A percentile compares a stretch with the other conserved stretches of the same genome.
These are phyloP conservation scores for Syzygium aqueum DNA, from an alignment of 345 rosid genomes.

Conservation along the genomic window DNA sequence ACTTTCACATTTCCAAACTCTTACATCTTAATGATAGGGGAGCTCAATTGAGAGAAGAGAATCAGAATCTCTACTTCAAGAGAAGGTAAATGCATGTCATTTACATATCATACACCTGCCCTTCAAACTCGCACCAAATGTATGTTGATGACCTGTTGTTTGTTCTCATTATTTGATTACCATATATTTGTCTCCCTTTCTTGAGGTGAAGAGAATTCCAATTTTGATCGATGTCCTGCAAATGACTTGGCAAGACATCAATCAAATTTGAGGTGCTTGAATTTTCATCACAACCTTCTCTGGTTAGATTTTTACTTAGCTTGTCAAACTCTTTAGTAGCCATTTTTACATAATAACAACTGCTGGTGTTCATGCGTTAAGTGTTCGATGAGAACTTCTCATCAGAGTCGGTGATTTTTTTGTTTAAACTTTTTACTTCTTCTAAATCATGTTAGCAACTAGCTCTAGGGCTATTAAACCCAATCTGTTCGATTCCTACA, in stretches of 20 bases:
- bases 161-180: not conserved
- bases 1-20: not conserved
- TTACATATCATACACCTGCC: not conserved
- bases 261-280: not conserved
- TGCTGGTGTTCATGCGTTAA: not conserved
- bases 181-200: not conserved
- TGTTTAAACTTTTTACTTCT: not conserved
- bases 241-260: not conserved
- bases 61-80: not conserved
- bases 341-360: not conserved
- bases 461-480: not conserved
- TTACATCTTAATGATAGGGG: not conserved
- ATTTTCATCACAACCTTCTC: not conserved
- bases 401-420: not conserved
- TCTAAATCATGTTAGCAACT: not conserved
- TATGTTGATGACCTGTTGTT: not conserved
- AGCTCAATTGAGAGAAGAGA: not conserved
- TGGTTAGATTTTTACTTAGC: not conserved
- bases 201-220: not conserved
- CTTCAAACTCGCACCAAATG: not conserved
- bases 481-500: not conserved
- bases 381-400: not conserved
- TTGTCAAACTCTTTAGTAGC: not conserved
- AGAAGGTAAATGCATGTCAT: not conserved
- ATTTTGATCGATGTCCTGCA: not conserved